Conservation (phyloP, 2,329 filamentous ascomycete genomes). For the Nemania diffusa region DNA sequence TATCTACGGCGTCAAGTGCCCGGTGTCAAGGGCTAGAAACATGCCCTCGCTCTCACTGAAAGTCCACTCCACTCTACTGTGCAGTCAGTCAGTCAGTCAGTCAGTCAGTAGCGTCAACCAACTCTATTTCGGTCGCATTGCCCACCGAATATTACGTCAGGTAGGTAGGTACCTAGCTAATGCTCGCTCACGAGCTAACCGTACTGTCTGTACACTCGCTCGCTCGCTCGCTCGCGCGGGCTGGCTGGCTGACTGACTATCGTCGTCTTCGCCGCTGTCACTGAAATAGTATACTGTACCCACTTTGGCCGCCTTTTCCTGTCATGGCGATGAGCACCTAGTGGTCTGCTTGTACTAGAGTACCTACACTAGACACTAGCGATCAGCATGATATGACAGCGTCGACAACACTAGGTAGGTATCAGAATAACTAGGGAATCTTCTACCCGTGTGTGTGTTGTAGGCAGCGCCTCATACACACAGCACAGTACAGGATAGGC, state of each 20-base stretch:
- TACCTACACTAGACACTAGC: not conserved
- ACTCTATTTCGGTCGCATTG: constrained; percentile 30
- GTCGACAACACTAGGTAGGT: not conserved
- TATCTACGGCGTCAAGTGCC: not conserved
- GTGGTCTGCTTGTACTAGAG: constrained; percentile 12
- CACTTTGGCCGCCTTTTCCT: constrained; percentile 14
- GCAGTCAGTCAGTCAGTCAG: not conserved
- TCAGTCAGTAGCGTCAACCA: not conserved
- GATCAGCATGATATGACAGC: constrained; percentile 30
- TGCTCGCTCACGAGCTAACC: constrained; percentile 2
- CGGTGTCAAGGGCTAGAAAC: not conserved
- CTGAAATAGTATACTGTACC: constrained; percentile 19
- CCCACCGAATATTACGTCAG: constrained; percentile 32
- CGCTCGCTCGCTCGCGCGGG: too few species aligned
- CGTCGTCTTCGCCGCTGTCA: constrained; percentile 16
- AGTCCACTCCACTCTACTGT: too few species aligned
- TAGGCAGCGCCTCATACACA: not conserved
- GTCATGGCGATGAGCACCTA: constrained; percentile 10
- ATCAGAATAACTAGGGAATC: constrained; percentile 7
- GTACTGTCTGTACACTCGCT: not conserved
- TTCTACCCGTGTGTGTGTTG: not conserved
- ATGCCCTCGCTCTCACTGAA: not conserved
- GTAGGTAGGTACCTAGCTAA: too few species aligned
- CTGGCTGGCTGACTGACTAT: too few species aligned
- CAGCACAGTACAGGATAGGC: not conserved